A percentile compares a stretch with the other conserved stretches of the same genome.
phyloP scores from a whole-genome alignment of 1,139 yeast genomes.

The Hansenula sp. region DNA sequence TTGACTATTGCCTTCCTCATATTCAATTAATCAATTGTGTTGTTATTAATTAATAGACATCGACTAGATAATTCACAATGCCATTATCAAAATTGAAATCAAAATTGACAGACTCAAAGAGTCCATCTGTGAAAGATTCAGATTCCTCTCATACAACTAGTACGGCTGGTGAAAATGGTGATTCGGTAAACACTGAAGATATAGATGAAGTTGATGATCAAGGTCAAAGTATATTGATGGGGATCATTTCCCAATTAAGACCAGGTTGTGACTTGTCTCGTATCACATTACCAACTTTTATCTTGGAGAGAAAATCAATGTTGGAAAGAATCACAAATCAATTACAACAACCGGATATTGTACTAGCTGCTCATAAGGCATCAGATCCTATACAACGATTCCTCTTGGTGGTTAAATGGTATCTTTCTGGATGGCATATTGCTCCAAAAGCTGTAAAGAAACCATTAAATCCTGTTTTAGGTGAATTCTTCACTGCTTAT shows the following conservation, averaged over 20 bases:
- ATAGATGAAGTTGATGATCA: slow-evolving; percentile 90
- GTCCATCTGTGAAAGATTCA: background rate
- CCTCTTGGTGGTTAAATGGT: slow-evolving; percentile 75
- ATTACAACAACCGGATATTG: slow-evolving; percentile 74
- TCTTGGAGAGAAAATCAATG: slow-evolving; percentile 93
- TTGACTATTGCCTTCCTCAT: too few species aligned
- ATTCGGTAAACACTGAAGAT: slow-evolving; percentile 46
- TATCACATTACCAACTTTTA: slow-evolving; percentile 92
- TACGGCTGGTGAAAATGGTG: background rate
- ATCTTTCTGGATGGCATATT: slow-evolving; percentile 93
- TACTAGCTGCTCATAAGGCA: slow-evolving; percentile 62
- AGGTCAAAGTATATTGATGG: slow-evolving; percentile 79
- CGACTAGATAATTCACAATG: slow-evolving; percentile 10
- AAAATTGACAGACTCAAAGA: slow-evolving; percentile 6
- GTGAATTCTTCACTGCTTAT: slow-evolving; percentile 84
- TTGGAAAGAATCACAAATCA: slow-evolving; percentile 90
- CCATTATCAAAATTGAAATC: slow-evolving; percentile 14
- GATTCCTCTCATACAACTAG: background rate
- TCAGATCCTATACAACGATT: slow-evolving; percentile 64
- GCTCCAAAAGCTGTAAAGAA: slow-evolving; percentile 98
- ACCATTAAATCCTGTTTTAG: slow-evolving; percentile 91
- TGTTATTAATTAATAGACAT: background rate
- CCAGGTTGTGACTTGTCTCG: slow-evolving; percentile 89
- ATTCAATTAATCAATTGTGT: too few species aligned
- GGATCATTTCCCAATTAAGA: slow-evolving; percentile 84